Evolutionary conservation across 176 grass and related monocot genomes (phyloP), one percentile per base, ranked within the genome.

Genomic region (Rhynchospora tenuis): DNA sequence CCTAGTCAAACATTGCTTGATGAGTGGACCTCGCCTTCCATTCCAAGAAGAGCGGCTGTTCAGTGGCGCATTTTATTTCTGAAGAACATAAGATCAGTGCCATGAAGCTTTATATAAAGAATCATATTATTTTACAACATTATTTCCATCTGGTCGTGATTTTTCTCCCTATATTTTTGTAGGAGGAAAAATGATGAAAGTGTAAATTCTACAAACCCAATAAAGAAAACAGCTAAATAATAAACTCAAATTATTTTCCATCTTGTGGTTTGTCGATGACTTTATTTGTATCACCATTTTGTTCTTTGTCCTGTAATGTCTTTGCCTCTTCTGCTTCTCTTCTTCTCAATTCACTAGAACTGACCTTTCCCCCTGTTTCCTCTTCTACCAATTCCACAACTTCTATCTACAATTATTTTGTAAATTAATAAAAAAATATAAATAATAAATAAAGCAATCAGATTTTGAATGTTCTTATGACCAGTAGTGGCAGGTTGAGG

Each of bases 321-420:
- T 65, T 82, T 89, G 56, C 78, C 61, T 38, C 84, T 61, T 93
- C 91, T 4, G 91, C 88, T 71, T 92, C 96, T 2, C 90, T 86
- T 89, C 83, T 93, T 83, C 96, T 83, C 66, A 99, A 83, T 52
- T 88, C 77, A 19, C 91, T 91, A 23, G 96, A 99, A 68, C 96
- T 99, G 24, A 99, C 85, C 73, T 99, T 99, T 61, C 84, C 84
- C 4, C 93, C 91, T 20, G 93, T 93, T 61, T 83, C 65, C 59
- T 93, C 93, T 59, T 89, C 87, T 66, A 99, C 64, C 48, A 99
- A 45, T 26, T 99, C 91, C 31, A 95, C 89, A 8, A 95, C 96
- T 83, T 93, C 85, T 75, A 95, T 85, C 96, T 99, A 70, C 51
- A 1, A 52, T 62, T 50, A 11, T 38, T 43, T 33, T 52, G 51